Evolutionary conservation across 2,329 filamentous ascomycete genomes (phyloP), one percentile per base, ranked within the genome.

Genomic region (Leptosphaerulina australis): DNA sequence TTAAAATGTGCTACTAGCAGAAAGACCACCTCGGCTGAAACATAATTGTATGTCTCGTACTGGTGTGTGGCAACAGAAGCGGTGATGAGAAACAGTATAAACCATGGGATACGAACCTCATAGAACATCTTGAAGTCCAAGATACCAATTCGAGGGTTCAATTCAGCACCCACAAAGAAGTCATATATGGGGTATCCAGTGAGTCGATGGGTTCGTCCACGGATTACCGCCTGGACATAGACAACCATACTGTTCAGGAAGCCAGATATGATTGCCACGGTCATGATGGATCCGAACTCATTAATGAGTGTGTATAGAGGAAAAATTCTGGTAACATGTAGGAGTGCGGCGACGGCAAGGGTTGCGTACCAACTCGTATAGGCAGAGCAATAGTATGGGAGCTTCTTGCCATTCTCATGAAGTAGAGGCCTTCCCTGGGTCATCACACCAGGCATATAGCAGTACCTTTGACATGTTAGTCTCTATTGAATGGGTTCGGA

Each of bases 81-180:
- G 50, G 85, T 86, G 38, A 91, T 79, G 45, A 91, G 83, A 64
- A 95, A 86, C 31, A 96, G 81, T 59, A 95, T 91, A 75, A 86
- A 96, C 91, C 91, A 96, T 31, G 91, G 91, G 57, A 96, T 82
- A 58, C 91, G 87, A 54, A 96, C 90, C 72, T 96, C 91, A 67
- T 90, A 93, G 77, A 96, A 96, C 90, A 94, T 93, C 77, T 94
- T 94, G 77, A 93, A 90, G 74, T 94, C 90, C 40, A 94, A 76
- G 62, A 90, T 86, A 50, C 85, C 87, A 81, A 97, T 83, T 60
- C 90, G 83, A 9, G 90, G 90, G 76, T 94, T 93, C 41, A 94
- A 79, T 76, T 94, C 90, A 8, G 88, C 88, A 44, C 90, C 90
- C 88, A 93, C 91, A 79, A 93, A 94, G 75, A 93, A 93, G 76